These are phyloP conservation scores for Agaricus blazei DNA, from an alignment of 768 basidiomycete genomes.

Conservation along the genomic window DNA sequence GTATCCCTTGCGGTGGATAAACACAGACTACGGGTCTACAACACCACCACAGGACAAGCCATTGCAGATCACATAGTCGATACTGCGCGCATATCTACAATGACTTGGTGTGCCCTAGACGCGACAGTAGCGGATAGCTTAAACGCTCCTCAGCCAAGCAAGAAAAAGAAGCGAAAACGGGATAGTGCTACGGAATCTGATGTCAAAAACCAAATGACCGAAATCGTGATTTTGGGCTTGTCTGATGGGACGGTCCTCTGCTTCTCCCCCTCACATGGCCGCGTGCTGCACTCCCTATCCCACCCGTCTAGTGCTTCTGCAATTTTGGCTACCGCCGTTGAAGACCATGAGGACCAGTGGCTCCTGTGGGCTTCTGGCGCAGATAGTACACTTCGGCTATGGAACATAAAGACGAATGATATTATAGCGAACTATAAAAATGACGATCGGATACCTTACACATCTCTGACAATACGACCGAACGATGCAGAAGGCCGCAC, in stretches of 20 bases:
- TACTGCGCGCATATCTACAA: conserved; percentile 46
- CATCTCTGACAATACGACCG: conserved; percentile 44
- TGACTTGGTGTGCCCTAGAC: conserved; percentile 46
- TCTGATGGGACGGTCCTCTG: conserved; percentile 54
- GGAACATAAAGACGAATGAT: conserved; percentile 49
- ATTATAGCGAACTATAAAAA: conserved; percentile 48
- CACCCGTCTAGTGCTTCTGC: conserved; percentile 50
- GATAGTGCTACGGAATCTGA: conserved; percentile 22
- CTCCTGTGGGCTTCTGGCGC: conserved; percentile 53
- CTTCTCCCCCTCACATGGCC: conserved; percentile 59
- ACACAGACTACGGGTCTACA: conserved; percentile 63
- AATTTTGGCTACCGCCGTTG: conserved; percentile 42
- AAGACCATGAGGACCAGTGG: conserved; percentile 23
- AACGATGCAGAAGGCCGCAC: conserved; percentile 28
- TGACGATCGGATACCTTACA: conserved; percentile 55
- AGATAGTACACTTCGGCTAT: conserved; percentile 52
- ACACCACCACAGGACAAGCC: conserved; percentile 48
- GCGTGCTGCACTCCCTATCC: conserved; percentile 48
- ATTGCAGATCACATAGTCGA: conserved; percentile 56
- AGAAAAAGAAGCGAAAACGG: conserved; percentile 54
- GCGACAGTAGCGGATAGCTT: conserved; percentile 13
- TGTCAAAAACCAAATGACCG: conserved; percentile 23
- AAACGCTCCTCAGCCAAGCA: conserved; percentile 32
- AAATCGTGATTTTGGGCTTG: conserved; percentile 53
- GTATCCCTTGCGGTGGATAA: conserved; percentile 67